A percentile compares a stretch with the other conserved stretches of the same genome.
These are phyloP conservation scores for Dioscorea alata DNA, from an alignment of 106 monocot genomes.

Conservation along the genomic window DNA sequence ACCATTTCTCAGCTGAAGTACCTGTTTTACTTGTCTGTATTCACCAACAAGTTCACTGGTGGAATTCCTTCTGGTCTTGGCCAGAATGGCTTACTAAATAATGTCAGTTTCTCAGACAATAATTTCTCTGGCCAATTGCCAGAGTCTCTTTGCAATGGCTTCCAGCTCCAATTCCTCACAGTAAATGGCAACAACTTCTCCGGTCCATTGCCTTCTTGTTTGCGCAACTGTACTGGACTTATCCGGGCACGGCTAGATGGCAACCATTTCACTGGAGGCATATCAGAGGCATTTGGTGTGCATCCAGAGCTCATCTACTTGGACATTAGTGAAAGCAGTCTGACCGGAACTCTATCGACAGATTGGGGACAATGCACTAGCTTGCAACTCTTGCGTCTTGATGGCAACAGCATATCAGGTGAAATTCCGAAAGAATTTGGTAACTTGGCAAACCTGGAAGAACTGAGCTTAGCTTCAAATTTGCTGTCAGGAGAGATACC, in stretches of 20 bases:
- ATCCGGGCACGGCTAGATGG: constrained; percentile 27
- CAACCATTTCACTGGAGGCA: constrained; percentile 53
- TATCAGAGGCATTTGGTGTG: constrained; percentile 38
- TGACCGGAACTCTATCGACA: constrained; percentile 48
- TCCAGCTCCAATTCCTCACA: constrained; percentile 23
- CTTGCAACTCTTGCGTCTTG: constrained; percentile 23
- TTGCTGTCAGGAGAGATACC: constrained; percentile 47
- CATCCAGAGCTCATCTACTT: constrained; percentile 28
- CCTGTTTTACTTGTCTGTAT: neutral
- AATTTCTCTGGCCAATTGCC: constrained; percentile 52
- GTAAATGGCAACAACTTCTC: constrained; percentile 47
- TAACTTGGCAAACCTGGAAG: constrained; percentile 15
- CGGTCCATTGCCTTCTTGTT: constrained; percentile 48
- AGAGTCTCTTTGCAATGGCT: constrained; percentile 33
- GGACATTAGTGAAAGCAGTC: constrained; percentile 37
- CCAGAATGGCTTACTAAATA: neutral
- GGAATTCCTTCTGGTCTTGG: constrained; percentile 37
- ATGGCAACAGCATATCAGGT: constrained; percentile 47
- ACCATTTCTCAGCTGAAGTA: neutral
- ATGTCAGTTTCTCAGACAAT: constrained; percentile 41
- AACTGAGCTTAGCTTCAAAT: constrained; percentile 34
- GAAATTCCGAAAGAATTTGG: constrained; percentile 31
- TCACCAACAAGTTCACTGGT: constrained; percentile 34
- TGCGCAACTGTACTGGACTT: constrained; percentile 39
- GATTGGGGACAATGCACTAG: constrained; percentile 47